phyloP scores from a whole-genome alignment of 2,329 filamentous ascomycete species.

The Alternaria brassicicola region DNA sequence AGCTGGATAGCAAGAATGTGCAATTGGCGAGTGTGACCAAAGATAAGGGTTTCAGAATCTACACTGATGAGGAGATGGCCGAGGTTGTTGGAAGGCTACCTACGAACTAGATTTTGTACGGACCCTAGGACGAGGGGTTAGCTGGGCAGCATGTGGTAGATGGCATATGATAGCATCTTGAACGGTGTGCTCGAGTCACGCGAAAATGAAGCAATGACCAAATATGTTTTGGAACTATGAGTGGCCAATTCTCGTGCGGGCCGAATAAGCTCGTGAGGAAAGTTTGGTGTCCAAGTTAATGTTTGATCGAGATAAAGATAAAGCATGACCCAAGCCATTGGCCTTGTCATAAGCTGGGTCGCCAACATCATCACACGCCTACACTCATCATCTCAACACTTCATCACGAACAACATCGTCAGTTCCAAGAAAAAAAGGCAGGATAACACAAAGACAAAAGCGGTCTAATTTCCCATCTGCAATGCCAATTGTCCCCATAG shows the following conservation, averaged over 20 bases:
- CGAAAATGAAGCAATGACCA: slow-evolving; percentile 37
- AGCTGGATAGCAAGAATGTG: slow-evolving; percentile 97
- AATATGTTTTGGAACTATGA: not conserved
- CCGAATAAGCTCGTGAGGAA: not conserved
- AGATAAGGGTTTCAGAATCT: slow-evolving; percentile 98
- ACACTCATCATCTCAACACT: not conserved
- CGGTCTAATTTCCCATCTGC: not conserved
- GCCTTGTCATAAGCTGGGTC: not conserved
- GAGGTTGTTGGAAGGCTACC: slow-evolving; percentile 81
- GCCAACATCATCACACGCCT: not conserved
- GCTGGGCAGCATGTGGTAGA: not conserved
- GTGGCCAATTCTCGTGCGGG: not conserved
- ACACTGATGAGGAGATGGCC: slow-evolving; percentile 97
- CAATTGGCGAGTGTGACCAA: slow-evolving; percentile 97
- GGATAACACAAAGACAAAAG: not conserved
- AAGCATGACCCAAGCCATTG: not conserved
- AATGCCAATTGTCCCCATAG: not conserved
- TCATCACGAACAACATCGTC: not conserved
- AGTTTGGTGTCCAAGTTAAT: not conserved
- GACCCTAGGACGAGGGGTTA: slow-evolving; percentile 1
- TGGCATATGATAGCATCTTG: slow-evolving; percentile 17
- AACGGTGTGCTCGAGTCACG: slow-evolving; percentile 26
- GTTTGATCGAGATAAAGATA: not conserved
- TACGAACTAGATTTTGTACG: slow-evolving; percentile 49
- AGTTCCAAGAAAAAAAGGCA: not conserved